These are phyloP conservation scores for Halophytophthora batemanensis DNA, from an alignment of 352 stramenopile species.

Conservation along the genomic window DNA sequence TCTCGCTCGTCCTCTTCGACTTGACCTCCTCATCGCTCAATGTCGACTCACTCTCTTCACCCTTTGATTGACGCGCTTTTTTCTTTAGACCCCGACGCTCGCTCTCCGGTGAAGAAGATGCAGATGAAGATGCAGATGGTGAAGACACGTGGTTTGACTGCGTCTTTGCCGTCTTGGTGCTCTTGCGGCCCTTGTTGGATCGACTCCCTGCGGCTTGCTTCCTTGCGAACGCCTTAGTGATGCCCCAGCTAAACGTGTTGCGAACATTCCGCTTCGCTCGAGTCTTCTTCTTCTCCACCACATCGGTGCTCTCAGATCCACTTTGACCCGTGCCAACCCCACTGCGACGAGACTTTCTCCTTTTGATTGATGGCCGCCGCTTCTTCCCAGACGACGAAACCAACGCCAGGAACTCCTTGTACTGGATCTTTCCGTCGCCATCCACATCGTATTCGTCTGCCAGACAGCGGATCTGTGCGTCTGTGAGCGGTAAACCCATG, in stretches of 20 bases:
- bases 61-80: not conserved
- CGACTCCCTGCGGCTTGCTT: slow-evolving; percentile 37
- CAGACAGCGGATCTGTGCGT: slow-evolving; percentile 58
- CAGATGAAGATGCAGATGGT: not conserved
- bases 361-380: slow-evolving; percentile 4
- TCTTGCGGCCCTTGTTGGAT: not conserved
- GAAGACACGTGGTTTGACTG: not conserved
- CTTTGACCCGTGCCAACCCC: slow-evolving; percentile 7
- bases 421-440: slow-evolving; percentile 61
- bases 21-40: slow-evolving; percentile 17
- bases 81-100: slow-evolving; percentile 9
- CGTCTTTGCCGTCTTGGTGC: slow-evolving; percentile 4
- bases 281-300: slow-evolving; percentile 11
- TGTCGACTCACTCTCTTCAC: slow-evolving; percentile 8
- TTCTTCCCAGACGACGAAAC: slow-evolving; percentile 27
- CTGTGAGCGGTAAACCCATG: slow-evolving; percentile 65
- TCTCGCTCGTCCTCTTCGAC: not conserved
- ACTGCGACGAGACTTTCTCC: slow-evolving; percentile 9
- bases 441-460: slow-evolving; percentile 63
- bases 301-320: slow-evolving; percentile 15
- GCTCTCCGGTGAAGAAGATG: slow-evolving; percentile 14
- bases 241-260: slow-evolving; percentile 75
- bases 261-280: slow-evolving; percentile 44
- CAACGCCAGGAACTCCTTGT: slow-evolving; percentile 52
- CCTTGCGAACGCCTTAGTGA: slow-evolving; percentile 59